Percentiles rank a stretch among this genome's conserved stretches.
phyloP scores from a whole-genome alignment of 257 asterid species.

The Fraxinus excelsior region DNA sequence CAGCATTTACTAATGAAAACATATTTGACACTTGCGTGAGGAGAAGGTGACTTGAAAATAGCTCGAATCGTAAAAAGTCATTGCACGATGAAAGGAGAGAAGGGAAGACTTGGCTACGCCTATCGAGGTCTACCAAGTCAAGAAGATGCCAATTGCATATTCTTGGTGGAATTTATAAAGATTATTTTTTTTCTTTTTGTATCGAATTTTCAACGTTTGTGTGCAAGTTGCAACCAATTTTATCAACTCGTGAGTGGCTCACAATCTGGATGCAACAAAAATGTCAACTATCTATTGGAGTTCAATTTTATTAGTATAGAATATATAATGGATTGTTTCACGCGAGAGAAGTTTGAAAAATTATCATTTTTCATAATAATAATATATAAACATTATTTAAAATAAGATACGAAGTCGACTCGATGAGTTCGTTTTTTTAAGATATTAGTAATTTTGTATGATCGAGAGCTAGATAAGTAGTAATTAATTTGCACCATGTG shows the following conservation, averaged over 20 bases:
- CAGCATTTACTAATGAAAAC: too few relatives aligned
- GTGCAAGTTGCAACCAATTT: conserved; percentile 18
- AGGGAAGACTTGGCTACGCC: conserved; percentile 19
- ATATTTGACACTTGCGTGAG: too few relatives aligned
- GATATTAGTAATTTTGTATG: too few relatives aligned
- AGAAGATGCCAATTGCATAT: conserved; percentile 12
- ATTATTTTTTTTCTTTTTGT: not conserved
- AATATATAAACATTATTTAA: too few relatives aligned
- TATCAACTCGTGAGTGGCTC: not conserved
- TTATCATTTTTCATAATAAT: too few relatives aligned
- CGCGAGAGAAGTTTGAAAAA: conserved; percentile 16
- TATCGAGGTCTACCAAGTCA: conserved; percentile 40
- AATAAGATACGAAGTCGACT: not conserved
- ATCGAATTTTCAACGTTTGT: conserved; percentile 10
- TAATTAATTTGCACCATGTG: not conserved
- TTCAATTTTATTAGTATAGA: not conserved
- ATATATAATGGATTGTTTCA: conserved; percentile 12
- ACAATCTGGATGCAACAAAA: conserved; percentile 7
- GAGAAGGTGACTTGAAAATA: too few relatives aligned
- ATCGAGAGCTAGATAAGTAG: not conserved
- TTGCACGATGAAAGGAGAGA: conserved; percentile 7
- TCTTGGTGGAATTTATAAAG: not conserved
- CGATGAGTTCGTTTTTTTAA: not conserved
- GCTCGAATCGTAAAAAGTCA: not conserved
- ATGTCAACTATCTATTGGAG: not conserved